Base-by-base conservation (phyloP, 441 rosid genomes). In the Corymbia citriodora region DNA sequence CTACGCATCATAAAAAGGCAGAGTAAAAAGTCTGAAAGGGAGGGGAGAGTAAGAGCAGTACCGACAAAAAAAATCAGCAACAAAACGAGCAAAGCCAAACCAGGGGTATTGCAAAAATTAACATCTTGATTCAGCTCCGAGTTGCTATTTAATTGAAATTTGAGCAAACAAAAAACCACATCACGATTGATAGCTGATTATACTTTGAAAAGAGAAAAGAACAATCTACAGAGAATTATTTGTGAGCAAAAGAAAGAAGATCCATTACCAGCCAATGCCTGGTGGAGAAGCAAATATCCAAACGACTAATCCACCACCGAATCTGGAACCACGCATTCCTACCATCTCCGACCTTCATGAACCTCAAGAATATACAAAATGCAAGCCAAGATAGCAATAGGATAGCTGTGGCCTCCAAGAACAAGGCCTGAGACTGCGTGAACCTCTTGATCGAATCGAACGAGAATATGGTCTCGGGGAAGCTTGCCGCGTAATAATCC, bases 221-320 rank as follows among this genome's bases (percentile, higher is more conserved):
- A 25, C 88, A 87, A 57, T 0, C 52, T 40, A 74, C 85, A 40
- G 52, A 74, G 85, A 14, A 40, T 74, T 40, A 21, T 74, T 87
- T 12, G 65, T 31, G 88, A 31, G 50, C 50, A 3, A 87, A 61
- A 87, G 27, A 19, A 52, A 3, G n/a, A 31, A 40, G 50, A 36
- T 21, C 12, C 72, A 23, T 93, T 87, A 98, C 99, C 94, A 97
- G 97, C 99, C 99, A 97, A 94, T 98, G 99, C 90, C 99, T 92
- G n/a, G 99, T 98, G 90, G 99, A 93, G 91, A 96, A 98, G 94
- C 97, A 94, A 93, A 98, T 89, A 91, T 98, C 99, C 86, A 98
- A 91, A 16, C 99, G 93, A 92, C 98, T 96, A 93, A 98, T 92
- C 99, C 99, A 97, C 99, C 99, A 98, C 87, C 99, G 94, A 89